These are phyloP conservation scores for Geosmithia morbida DNA, from an alignment of 2,329 filamentous ascomycete species.

Conservation along the genomic window DNA sequence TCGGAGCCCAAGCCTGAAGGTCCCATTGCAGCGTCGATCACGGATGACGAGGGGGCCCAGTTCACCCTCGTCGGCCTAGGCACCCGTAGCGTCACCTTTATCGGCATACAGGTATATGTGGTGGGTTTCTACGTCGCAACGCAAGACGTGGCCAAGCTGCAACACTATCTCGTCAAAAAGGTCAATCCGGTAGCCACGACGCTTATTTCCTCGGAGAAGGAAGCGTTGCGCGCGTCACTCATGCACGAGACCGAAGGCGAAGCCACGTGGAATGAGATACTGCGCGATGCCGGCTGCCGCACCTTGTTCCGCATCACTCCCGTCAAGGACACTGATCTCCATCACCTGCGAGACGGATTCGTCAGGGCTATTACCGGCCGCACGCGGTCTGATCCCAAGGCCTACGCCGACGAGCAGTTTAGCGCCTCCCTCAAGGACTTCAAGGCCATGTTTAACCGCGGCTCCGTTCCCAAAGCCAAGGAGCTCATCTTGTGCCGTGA, in stretches of 20 bases:
- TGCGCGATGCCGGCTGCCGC: conserved; percentile 53
- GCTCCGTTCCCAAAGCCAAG: conserved; percentile 65
- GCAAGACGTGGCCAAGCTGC: conserved; percentile 66
- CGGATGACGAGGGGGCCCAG: conserved; percentile 37
- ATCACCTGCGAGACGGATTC: conserved; percentile 82
- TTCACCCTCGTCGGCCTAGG: conserved; percentile 85
- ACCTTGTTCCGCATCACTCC: conserved; percentile 75
- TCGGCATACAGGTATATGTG: conserved; percentile 86
- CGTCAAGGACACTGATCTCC: conserved; percentile 87
- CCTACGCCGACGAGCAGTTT: conserved; percentile 59
- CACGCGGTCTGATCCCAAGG: conserved; percentile 40
- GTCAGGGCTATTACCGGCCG: conserved; percentile 71
- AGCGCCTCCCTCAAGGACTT: conserved; percentile 62
- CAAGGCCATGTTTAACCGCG: conserved; percentile 67
- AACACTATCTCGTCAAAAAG: conserved; percentile 60
- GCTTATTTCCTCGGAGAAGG: conserved; percentile 69
- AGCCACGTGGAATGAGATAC: conserved; percentile 57
- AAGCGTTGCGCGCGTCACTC: conserved; percentile 52
- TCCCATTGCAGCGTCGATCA: conserved; percentile 21
- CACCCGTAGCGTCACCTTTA: conserved; percentile 77
- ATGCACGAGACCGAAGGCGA: conserved; percentile 57
- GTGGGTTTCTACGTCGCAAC: conserved; percentile 86
- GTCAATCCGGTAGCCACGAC: conserved; percentile 70
- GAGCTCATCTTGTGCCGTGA: conserved; percentile 63
- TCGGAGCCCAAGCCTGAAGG: conserved; percentile 10